phyloP scores from a whole-genome alignment of 345 rosid genomes.

The Populus ilicifolia region DNA sequence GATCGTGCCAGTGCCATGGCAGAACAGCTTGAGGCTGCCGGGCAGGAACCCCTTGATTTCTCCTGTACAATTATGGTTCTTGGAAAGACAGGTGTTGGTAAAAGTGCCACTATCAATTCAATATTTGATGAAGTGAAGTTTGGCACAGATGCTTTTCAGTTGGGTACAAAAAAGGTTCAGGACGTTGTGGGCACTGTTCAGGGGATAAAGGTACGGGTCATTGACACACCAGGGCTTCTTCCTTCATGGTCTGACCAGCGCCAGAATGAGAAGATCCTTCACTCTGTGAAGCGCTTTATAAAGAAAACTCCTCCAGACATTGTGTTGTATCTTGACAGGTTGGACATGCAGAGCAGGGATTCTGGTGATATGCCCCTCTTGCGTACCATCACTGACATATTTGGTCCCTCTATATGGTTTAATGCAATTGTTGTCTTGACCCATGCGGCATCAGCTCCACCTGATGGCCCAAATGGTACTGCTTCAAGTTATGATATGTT shows the following conservation, averaged over 20 bases:
- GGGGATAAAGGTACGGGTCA: constrained; percentile 94
- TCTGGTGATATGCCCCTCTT: constrained; percentile 90
- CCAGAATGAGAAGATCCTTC: constrained; percentile 86
- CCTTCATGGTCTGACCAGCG: constrained; percentile 92
- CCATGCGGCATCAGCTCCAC: constrained; percentile 99
- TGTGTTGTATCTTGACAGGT: constrained; percentile 91
- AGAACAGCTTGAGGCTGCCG: constrained; percentile 92
- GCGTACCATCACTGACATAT: constrained; percentile 84
- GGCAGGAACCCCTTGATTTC: constrained; percentile 94
- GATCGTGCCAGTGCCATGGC: constrained; percentile 99
- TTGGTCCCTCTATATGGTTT: constrained; percentile 96
- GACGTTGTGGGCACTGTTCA: constrained; percentile 95
- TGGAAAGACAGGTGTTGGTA: constrained; percentile 97
- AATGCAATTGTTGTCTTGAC: constrained; percentile 98
- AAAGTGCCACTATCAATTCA: constrained; percentile 97
- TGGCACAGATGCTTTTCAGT: constrained; percentile 82
- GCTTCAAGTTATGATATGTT: constrained; percentile 95
- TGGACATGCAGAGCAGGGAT: constrained; percentile 96
- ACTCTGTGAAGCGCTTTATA: constrained; percentile 72
- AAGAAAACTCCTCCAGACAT: constrained; percentile 93
- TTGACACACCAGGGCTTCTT: constrained; percentile 96
- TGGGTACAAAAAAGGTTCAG: constrained; percentile 88
- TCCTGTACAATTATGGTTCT: constrained; percentile 99
- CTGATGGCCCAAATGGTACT: constrained; percentile 95
- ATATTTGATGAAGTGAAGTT: constrained; percentile 90